phyloP scores from a whole-genome alignment of 352 stramenopile genomes.

The Pythium grandisporangium region DNA sequence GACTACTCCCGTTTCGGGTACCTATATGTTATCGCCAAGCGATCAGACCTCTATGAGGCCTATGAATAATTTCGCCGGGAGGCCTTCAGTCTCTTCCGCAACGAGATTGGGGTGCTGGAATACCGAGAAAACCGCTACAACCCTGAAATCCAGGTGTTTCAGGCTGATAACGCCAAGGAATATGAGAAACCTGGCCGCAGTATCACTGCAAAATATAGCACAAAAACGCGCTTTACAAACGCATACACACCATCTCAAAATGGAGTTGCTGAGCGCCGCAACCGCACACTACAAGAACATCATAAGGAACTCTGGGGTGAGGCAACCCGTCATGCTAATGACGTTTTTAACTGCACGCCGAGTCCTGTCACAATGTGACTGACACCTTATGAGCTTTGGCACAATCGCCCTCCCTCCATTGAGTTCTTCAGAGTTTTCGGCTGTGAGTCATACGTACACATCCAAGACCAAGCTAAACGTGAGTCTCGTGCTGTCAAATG shows the following conservation, averaged over 20 bases:
- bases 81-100: background rate
- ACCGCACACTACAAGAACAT: background rate
- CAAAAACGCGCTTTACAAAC: background rate
- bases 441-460: background rate
- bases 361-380: no score
- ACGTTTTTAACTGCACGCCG: no score
- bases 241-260: slow-evolving; percentile 1
- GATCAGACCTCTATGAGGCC: background rate
- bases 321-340: no score
- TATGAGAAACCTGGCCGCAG: slow-evolving; percentile 2
- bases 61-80: slow-evolving; percentile 1
- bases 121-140: background rate
- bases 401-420: no score
- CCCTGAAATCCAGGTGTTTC: slow-evolving; percentile 1
- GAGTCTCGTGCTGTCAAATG: background rate
- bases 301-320: no score
- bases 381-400: no score
- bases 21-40: background rate
- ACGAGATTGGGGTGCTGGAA: slow-evolving; percentile 1
- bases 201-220: slow-evolving; percentile 1
- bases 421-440: slow-evolving; percentile 1
- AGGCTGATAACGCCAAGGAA: slow-evolving; percentile 3
- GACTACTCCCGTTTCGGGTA: slow-evolving; percentile 2
- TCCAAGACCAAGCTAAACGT: background rate
- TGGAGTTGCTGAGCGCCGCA: background rate